These are phyloP conservation scores for Circinella minor DNA, from an alignment of 371 early-diverging fungal species.

Conservation along the genomic window DNA sequence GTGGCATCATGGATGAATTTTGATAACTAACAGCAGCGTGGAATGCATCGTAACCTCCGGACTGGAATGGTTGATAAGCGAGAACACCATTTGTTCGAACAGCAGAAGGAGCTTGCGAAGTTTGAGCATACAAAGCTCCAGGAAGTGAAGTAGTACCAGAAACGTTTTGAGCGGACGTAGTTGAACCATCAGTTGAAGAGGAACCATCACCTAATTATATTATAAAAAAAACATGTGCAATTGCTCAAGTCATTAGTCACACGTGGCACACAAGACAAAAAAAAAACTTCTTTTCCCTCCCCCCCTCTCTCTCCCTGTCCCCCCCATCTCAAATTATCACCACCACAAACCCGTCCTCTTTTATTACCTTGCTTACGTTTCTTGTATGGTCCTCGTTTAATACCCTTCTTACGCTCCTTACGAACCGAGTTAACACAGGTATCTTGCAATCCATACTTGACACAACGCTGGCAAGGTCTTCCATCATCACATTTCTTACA, in stretches of 20 bases:
- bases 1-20: conserved; percentile 34
- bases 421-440: conserved; percentile 82
- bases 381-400: conserved; percentile 86
- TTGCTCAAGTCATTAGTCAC: conserved; percentile 7
- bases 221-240: background rate
- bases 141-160: conserved; percentile 23
- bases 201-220: conserved; percentile 15
- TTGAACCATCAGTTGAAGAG: conserved; percentile 3
- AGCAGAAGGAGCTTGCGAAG: conserved; percentile 20
- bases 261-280: background rate
- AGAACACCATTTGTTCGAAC: conserved; percentile 38
- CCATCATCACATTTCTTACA: conserved; percentile 93
- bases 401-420: conserved; percentile 85
- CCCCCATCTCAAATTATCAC: no score
- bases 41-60: conserved; percentile 37
- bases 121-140: conserved; percentile 30
- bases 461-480: conserved; percentile 87
- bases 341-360: background rate
- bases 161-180: conserved; percentile 13
- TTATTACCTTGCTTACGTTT: conserved; percentile 32
- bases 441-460: conserved; percentile 71
- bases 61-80: conserved; percentile 41
- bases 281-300: background rate
- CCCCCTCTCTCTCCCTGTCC: background rate
- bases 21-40: conserved; percentile 30